Base-by-base conservation (phyloP, 768 basidiomycete genomes). In the Mycena rosella region DNA sequence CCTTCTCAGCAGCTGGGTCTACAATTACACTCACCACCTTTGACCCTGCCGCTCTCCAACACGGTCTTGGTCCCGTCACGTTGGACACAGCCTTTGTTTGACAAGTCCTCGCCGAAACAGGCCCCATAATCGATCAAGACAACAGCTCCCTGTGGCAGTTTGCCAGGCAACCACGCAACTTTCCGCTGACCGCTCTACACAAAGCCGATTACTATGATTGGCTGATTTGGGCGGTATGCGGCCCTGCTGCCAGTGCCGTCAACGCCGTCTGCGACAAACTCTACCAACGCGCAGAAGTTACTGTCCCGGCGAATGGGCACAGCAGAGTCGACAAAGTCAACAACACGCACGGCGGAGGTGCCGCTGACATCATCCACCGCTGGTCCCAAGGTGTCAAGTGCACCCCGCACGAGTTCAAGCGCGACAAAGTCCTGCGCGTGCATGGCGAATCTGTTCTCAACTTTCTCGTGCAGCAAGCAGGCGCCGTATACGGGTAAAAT, bases 351-450 rank as follows among this genome's bases (percentile, higher is more conserved):
- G 55, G 26, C 36, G 45, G 53, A 48, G 62, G 44, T 34, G 62
- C 32, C 32, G 20, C 63, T 32, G 45, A 64, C 55, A 55, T 64
- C 2, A 57, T 64, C 44, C 63, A 64, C 11, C 24, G 11, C 7
- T 64, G 63, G 63, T 56, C 47, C 11, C 11, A 40, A 40, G 36
- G 27, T 11, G 3, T 5, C 55, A 9, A 36, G 13, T 49, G 42
- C 32, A 48, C 62, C 44, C 62, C 53, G 24, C 63, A 64, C 27
- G 55, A 56, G 26, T 64, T 64, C 53, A 64, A 64, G 22, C 53
- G 63, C 26, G 45, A 34, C 45, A 51, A 42, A 42, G 32, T 42
- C 26, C 55, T 64, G 34, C 63, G 27, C 27, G 63, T 56, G 54
- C 7, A 30, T 5, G 27, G 9, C 29, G 2, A 40, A 30, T 64